Percentiles rank a stretch among this genome's conserved stretches.
phyloP scores from a whole-genome alignment of 306 rosid species.

The Crotalaria pallida region DNA sequence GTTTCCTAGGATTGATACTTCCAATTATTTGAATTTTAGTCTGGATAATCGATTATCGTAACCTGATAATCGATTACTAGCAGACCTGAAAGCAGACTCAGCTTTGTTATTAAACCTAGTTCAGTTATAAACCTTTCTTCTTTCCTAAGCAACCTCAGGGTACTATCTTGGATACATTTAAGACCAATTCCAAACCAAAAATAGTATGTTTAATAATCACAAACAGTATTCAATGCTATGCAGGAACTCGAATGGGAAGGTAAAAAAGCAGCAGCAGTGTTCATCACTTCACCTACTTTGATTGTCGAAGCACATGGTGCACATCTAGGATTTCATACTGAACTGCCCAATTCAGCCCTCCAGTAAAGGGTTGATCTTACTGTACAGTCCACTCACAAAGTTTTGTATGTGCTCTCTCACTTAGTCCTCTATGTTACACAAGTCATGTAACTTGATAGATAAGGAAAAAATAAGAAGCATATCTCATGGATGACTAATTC shows the following conservation, averaged over 20 bases:
- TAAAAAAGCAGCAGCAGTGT: constrained; percentile 61
- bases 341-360: constrained; percentile 67
- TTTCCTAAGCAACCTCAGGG: too few species aligned
- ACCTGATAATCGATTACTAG: too few species aligned
- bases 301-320: constrained; percentile 98
- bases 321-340: constrained; percentile 76
- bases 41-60: too few species aligned
- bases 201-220: too few species aligned
- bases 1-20: too few species aligned
- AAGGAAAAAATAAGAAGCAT: constrained; percentile 51
- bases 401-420: constrained; percentile 79
- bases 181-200: too few species aligned
- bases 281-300: constrained; percentile 84
- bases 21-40: too few species aligned
- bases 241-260: constrained; percentile 56
- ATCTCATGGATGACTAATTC: too few species aligned
- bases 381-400: constrained; percentile 80
- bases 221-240: constrained; percentile 62
- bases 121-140: too few species aligned
- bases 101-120: too few species aligned
- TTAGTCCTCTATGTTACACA: constrained; percentile 86
- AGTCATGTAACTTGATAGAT: constrained; percentile 53
- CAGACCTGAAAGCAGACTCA: too few species aligned
- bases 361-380: constrained; percentile 72
- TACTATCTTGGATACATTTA: too few species aligned